These are phyloP conservation scores for Eutrema heterophyllum DNA, from an alignment of 345 rosid genomes.

Conservation along the genomic window DNA sequence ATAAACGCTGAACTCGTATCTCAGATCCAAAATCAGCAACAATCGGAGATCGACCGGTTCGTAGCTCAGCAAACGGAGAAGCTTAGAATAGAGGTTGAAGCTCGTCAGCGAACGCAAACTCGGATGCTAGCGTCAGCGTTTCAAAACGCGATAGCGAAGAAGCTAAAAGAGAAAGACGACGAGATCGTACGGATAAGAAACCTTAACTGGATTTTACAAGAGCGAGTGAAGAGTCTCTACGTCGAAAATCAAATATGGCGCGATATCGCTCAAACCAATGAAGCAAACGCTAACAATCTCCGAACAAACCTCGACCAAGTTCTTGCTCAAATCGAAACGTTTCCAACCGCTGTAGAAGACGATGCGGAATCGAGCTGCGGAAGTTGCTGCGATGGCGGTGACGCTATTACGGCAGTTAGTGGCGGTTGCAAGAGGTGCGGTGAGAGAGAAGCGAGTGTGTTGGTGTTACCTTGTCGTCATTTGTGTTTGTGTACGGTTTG, in stretches of 20 bases:
- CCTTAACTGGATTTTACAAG: constrained; percentile 61
- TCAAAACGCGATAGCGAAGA: constrained; percentile 39
- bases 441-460: constrained; percentile 58
- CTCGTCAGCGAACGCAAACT: constrained; percentile 52
- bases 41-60: constrained; percentile 49
- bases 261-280: constrained; percentile 60
- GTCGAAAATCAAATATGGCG: constrained; percentile 65
- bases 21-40: constrained; percentile 52
- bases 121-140: constrained; percentile 43
- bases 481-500: constrained; percentile 69
- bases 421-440: constrained; percentile 56
- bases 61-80: constrained; percentile 54
- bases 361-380: constrained; percentile 70
- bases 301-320: constrained; percentile 53
- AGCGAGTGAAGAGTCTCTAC: constrained; percentile 44
- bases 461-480: constrained; percentile 86
- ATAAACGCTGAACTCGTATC: constrained; percentile 28
- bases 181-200: constrained; percentile 51
- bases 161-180: constrained; percentile 59
- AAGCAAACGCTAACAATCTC: constrained; percentile 60
- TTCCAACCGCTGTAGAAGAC: constrained; percentile 26
- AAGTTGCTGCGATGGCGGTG: constrained; percentile 38
- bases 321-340: constrained; percentile 53
- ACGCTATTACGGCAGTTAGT: constrained; percentile 4
- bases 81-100: constrained; percentile 55